These are phyloP conservation scores for Penicillium crustosum DNA, from an alignment of 2,329 filamentous ascomycete genomes.

Conservation along the genomic window DNA sequence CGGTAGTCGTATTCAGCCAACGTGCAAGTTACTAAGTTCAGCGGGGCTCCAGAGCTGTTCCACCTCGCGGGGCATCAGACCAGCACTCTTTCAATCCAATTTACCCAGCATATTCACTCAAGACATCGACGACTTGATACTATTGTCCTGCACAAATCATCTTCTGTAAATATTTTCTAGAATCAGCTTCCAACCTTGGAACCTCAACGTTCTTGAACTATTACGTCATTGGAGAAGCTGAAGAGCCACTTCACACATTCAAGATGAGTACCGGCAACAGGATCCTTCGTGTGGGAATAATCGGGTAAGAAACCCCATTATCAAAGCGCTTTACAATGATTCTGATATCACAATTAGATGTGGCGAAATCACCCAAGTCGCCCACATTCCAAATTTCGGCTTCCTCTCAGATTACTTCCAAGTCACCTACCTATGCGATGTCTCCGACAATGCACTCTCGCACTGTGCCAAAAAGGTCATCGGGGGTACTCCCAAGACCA, in stretches of 20 bases:
- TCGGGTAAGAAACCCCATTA: background rate
- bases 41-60: slow-evolving; percentile 3
- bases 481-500: slow-evolving; percentile 32
- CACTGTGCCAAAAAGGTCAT: slow-evolving; percentile 40
- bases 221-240: slow-evolving; percentile 1
- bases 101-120: background rate
- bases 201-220: background rate
- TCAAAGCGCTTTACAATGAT: background rate
- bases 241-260: background rate
- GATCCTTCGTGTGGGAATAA: slow-evolving; percentile 9
- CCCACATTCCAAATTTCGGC: slow-evolving; percentile 51
- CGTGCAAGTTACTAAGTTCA: background rate
- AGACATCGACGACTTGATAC: background rate
- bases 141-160: background rate
- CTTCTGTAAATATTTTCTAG: too few relatives aligned
- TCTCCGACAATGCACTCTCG: slow-evolving; percentile 45
- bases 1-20: background rate
- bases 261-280: slow-evolving; percentile 2
- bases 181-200: background rate
- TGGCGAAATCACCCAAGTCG: slow-evolving; percentile 53
- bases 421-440: slow-evolving; percentile 54
- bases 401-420: slow-evolving; percentile 47
- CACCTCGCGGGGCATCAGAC: slow-evolving; percentile 2
- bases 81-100: background rate
- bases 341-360: slow-evolving; percentile 30